Conservation (phyloP, 176 grass and related monocot genomes). For the Panicum miliaceum region DNA sequence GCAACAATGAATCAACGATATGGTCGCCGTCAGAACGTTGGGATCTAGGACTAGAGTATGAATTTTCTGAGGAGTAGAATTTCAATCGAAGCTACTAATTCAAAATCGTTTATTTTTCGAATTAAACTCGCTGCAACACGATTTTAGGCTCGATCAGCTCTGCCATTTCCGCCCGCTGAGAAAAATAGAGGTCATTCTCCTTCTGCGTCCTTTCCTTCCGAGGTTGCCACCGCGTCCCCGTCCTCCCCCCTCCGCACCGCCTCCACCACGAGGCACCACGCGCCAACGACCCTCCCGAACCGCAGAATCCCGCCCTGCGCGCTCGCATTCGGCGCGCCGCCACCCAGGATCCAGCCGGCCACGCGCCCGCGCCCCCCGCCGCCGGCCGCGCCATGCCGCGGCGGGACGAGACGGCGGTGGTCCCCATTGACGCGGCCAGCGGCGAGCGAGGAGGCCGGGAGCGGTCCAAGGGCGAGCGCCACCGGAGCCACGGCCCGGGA, state of each 20-base stretch:
- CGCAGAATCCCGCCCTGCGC: neutral
- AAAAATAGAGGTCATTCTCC: conserved; percentile 42
- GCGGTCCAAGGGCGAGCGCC: conserved; percentile 39
- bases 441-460: neutral
- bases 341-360: neutral
- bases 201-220: conserved; percentile 28
- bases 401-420: conserved; percentile 62
- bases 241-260: neutral
- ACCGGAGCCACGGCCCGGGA: conserved; percentile 31
- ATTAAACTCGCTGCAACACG: neutral
- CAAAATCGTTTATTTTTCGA: too few relatives aligned
- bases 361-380: conserved; percentile 28
- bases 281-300: conserved; percentile 15
- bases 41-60: too few relatives aligned
- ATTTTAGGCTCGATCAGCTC: neutral
- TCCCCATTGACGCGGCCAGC: conserved; percentile 42
- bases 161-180: neutral
- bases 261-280: conserved; percentile 22
- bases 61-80: too few relatives aligned
- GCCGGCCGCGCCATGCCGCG: conserved; percentile 55
- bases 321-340: conserved; percentile 32
- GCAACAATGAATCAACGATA: too few relatives aligned
- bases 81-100: too few relatives aligned
- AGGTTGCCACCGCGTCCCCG: conserved; percentile 30
- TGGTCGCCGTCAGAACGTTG: too few relatives aligned